Evolutionary conservation across 2,329 filamentous ascomycete genomes (phyloP), one percentile per base, ranked within the genome.

Genomic region (Alternaria viburni): DNA sequence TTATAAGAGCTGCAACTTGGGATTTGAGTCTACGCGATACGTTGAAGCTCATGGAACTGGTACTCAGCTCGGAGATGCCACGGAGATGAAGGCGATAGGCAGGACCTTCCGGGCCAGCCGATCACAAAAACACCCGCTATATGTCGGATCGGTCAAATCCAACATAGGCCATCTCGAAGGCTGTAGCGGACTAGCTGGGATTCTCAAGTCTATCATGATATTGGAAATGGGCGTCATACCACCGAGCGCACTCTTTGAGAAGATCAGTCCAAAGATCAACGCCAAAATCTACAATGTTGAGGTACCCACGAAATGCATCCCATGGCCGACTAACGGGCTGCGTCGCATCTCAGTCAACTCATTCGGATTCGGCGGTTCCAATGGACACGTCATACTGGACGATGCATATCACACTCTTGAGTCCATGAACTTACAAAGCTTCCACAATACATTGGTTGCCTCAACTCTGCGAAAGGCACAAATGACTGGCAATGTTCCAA

Each of bases 91-190:
- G 13, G 65, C 63, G 4, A 54, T 71, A n/a, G 54, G 50, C 3
- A 21, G 41, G 3, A 23, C 45, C 3, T 68, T 70, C 51, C 52
- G 52, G 2, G 43, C 54, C 5, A 55, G 49, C 4, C 30, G 54
- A 17, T 72, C 75, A 3, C 73, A 70, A 44, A 1, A 76, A 86
- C 88, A 69, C 86, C 72, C 78, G 1, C 81, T 84, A 57, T 71
- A 64, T 1, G 65, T 70, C 21, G 56, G 8, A n/a, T 61, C 30
- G 41, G 62, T 52, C 66, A 70, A 21, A 56, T 71, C 5, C 74
- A 75, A 6, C 81, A 54, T 63, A 15, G 61, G 81, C 6, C 81
- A 83, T 61, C 72, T 74, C 3, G 78, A 82, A 69, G 79, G 73
- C 23, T 74, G 76, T 3, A 74, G 74, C 36, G 80, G 79, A 19